Evolutionary conservation across 495 filamentous ascomycete genomes (phyloP), one percentile per base, ranked within the genome.

Genomic region (Hypoxylon fragiforme): DNA sequence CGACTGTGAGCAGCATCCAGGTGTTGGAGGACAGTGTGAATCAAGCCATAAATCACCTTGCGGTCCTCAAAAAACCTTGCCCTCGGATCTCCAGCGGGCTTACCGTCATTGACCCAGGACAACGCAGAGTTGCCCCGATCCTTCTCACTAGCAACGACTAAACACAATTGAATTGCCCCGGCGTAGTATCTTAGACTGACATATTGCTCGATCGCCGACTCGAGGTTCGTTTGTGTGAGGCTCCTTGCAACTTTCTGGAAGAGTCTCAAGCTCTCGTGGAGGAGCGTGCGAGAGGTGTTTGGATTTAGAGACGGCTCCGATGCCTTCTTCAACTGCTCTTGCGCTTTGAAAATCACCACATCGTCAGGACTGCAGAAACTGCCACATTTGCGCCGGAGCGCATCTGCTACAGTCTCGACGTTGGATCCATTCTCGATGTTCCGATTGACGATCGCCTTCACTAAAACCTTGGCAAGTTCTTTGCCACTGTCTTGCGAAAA

Each of bases 361-460:
- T 99, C 94, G 41, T 97, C 92, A 1, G 92, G 85, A 54, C 90
- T 95, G 77, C 94, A 99, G 77, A 99, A 97, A 66, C 84, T 94
- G 37, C 94, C 95, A 58, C 94, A 99, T 52, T 90, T 82, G 59
- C 95, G 79, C 16, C 94, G 80, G 14, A 99, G 73, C 12, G 91
- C 91, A 71, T 97, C 94, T 0, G 94, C 91, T 32, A 99, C 89
- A 0, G 91, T 97, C 69, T 99, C 94, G 13, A 99, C 92, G 60
- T 96, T 97, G 16, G 91, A 88, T 16, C 94, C 94, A 57, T 87
- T 92, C 31, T 90, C 89, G 64, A 99, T 97, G 69, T 95, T 97
- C 30, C 91, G 80, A 71, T 97, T 97, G 46, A 99, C 94, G 57
- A 99, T 97, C 1, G 92, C 92, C 69, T 97, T 97, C 31, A 99